Evolutionary conservation across 2,329 filamentous ascomycete species (phyloP), one percentile per base, ranked within the genome.

Genomic region (Bipolaris cookei): DNA sequence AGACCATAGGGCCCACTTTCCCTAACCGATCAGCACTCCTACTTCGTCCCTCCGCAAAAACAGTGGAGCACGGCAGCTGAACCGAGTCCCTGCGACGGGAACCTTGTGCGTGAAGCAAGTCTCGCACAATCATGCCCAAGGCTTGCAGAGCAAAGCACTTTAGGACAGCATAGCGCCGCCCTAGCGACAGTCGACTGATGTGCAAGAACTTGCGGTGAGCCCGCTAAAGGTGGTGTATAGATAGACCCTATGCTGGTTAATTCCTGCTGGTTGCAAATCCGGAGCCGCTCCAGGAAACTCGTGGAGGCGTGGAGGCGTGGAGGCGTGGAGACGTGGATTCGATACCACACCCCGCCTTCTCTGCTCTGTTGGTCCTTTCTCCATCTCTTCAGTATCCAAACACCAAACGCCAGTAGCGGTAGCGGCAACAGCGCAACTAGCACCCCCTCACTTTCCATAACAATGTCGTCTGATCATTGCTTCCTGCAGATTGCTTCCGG

Each of bases 1-100:
- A 55, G 21, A 54, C 51, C 51, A 58, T 37, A 51, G 59, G 58
- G 51, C 32, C 51, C 55, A 62, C 58, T 58, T 20, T 43, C 47
- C 13, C 35, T 55, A 44, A 41, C 44, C 8, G 37, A 48, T 54
- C 51, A 41, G 54, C 50, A 38, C 38, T 43, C 41, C 35, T 37
- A 48, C 45, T 35, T 48, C 49, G 35, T 47, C 47, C 46, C 59
- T 64, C 61, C 61, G 51, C 54, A 59, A 47, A 59, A 61, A 54
- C 10, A 51, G 61, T 64, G 64, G 63, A 60, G 47, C 45, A 51
- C 37, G 48, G 58, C 51, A 62, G 62, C 64, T 54, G 56, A 59
- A 42, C 43, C 48, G 51, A 56, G 51, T 34, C 42, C 50, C 58
- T 50, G 47, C 50, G 51, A 49, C 54, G 45, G 55, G 47, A 56